Evolutionary conservation across 2,329 filamentous ascomycete genomes (phyloP), one percentile per base, ranked within the genome.

Genomic region (Sporothrix euskadiensis): DNA sequence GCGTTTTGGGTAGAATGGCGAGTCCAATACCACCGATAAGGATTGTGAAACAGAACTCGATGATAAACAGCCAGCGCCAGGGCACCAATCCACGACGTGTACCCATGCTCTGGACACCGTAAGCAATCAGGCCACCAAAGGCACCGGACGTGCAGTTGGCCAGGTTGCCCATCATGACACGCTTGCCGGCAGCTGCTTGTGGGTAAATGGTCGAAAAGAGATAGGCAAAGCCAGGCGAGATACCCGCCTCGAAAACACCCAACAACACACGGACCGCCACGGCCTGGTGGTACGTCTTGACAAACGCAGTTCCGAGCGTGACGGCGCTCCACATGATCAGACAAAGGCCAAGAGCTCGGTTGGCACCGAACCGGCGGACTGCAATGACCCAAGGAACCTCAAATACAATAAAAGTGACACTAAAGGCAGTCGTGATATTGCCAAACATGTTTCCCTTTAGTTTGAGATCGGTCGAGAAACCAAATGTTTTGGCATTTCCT

Each of bases 1-100:
- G 71, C 22, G 71, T 63, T 16, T n/a, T n/a, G 19, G 73, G 73
- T 3, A 72, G 69, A 41, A 63, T n/a, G 2, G n/a, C 7, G 26
- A 65, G 41, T 19, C 69, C 35, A 41, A 69, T 30, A 32, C 52
- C 56, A 16, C 73, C 61, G 19, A 74, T 30, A 19, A 69, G 41
- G 6, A 74, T n/a, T 6, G 69, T 63, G 10, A 69, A 9, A 30
- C 19, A 19, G 9, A 82, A 82, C 74, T 84, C 82, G 32, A 81
- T 76, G 65, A 84, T 82, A 75, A 85, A 86, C 0, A 84, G 76
- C 84, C 84, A 86, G 73, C 83, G 78, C 84, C 84, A 86, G 1
- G 84, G 83, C 6, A 79, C 78, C 10, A 86, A 79, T 0, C 84
- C 83, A 59, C 80, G 81, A 22, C 78, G 79, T 6, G 82, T 82